Evolutionary conservation across 495 filamentous ascomycete genomes (phyloP), one percentile per base, ranked within the genome.

Genomic region (Daldinia decipiens): DNA sequence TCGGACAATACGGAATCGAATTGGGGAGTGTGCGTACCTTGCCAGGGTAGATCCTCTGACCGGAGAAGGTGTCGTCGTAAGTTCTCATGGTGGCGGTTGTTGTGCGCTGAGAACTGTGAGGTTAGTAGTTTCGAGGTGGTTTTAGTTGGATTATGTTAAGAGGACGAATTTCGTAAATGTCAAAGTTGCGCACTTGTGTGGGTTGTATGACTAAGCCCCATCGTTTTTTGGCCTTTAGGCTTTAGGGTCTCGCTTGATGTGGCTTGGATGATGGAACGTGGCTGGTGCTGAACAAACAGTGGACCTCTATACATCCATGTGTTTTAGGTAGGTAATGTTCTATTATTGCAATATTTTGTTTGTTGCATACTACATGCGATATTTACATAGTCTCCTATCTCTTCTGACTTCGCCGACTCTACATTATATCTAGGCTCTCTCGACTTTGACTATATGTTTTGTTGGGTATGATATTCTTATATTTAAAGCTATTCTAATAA

Each of bases 21-120:
- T 17, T 38, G 1, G 45, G 50, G 32, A 19, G 29, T 54, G 6
- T 52, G 83, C 90, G 84, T 90, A 98, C 94, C 94, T 97, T 98
- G 84, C 94, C 94, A 79, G 94, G 94, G 89, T 97, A 98, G 86
- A 98, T 97, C 89, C 92, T 94, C 88, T 94, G 90, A 82, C 94
- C 94, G 86, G 90, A 93, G 91, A 98, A 98, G 79, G 90, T 89
- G 85, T 98, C 94, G 88, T 97, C 93, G 93, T 97, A 98, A 84
- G 93, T 97, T 88, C 93, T 91, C 93, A 97, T 97, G 82, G 84
- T 93, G 90, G 86, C 85, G 86, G 86, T 83, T 68, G 45, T 65
- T 79, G 71, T 76, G 72, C 76, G 63, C 31, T 50, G 75, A 74
- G 75, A 75, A 75, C 76, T 77, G 72, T 75, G 53, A 67, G 58